These are phyloP conservation scores for Xylariaceae sp. DNA, from an alignment of 2,329 filamentous ascomycete genomes.

Conservation along the genomic window DNA sequence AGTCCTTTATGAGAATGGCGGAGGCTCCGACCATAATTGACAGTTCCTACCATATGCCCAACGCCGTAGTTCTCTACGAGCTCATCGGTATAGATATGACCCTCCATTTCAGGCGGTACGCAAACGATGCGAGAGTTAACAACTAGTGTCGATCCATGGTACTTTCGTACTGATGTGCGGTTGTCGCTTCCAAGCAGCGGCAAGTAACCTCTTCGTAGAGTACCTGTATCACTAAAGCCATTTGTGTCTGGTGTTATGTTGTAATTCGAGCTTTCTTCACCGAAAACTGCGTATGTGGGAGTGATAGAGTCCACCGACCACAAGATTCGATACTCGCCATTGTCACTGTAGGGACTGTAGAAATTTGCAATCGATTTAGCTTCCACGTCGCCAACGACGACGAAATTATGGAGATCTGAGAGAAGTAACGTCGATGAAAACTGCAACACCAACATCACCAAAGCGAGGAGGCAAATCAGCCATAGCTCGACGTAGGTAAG, in stretches of 20 bases:
- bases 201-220: neutral
- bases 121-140: constrained; percentile 8
- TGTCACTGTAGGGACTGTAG: neutral
- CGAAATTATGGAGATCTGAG: constrained; percentile 17
- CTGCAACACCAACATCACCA: constrained; percentile 12
- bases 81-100: neutral
- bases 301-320: too few species aligned
- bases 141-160: constrained; percentile 1
- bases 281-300: constrained; percentile 1
- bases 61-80: neutral
- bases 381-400: constrained; percentile 10
- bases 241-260: neutral
- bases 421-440: constrained; percentile 24
- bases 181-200: neutral
- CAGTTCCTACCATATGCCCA: neutral
- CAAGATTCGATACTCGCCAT: too few species aligned
- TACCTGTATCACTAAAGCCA: constrained; percentile 14
- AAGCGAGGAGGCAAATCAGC: constrained; percentile 6
- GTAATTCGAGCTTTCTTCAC: neutral
- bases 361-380: neutral
- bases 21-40: constrained; percentile 5
- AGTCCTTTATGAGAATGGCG: neutral
- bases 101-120: neutral
- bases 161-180: constrained; percentile 1
- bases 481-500: constrained; percentile 17